Conservation (phyloP, 202 grass and related monocot genomes). For the Setaria italica region DNA sequence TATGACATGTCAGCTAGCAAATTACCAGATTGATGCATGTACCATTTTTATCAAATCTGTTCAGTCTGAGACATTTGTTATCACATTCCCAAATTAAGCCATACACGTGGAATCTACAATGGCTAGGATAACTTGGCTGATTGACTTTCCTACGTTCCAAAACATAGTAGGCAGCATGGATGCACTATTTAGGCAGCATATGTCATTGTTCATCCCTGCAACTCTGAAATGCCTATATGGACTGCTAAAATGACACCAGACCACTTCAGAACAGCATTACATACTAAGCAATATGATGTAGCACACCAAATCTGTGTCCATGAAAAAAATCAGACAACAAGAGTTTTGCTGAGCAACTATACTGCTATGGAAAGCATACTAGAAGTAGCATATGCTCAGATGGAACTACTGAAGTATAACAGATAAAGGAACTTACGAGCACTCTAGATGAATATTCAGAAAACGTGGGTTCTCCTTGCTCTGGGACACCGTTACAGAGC, state of each 20-base stretch:
- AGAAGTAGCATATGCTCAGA: slow-evolving; percentile 3
- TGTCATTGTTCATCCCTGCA: slow-evolving; percentile 11
- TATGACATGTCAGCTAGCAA: not conserved
- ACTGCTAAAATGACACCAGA: not conserved
- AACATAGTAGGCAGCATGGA: not conserved
- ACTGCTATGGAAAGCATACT: not conserved
- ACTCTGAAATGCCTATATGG: slow-evolving; percentile 10
- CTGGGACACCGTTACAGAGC: slow-evolving; percentile 72
- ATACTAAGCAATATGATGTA: not conserved
- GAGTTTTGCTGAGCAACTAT: not conserved
- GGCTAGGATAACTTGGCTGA: not conserved
- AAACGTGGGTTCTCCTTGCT: slow-evolving; percentile 83
- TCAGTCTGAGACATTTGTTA: not conserved
- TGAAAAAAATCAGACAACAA: slow-evolving; percentile 11
- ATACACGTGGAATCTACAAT: not conserved
- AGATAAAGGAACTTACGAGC: slow-evolving; percentile 65
- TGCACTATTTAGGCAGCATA: slow-evolving; percentile 8
- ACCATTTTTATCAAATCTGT: not conserved
- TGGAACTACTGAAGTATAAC: not conserved
- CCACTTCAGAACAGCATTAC: slow-evolving; percentile 13
- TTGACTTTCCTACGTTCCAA: not conserved
- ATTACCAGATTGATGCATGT: not conserved
- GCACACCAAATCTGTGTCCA: not conserved
- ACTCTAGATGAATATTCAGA: slow-evolving; percentile 85
- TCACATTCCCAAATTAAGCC: not conserved